Conservation (phyloP, 345 rosid species). For the Noccaea bulbosa region DNA sequence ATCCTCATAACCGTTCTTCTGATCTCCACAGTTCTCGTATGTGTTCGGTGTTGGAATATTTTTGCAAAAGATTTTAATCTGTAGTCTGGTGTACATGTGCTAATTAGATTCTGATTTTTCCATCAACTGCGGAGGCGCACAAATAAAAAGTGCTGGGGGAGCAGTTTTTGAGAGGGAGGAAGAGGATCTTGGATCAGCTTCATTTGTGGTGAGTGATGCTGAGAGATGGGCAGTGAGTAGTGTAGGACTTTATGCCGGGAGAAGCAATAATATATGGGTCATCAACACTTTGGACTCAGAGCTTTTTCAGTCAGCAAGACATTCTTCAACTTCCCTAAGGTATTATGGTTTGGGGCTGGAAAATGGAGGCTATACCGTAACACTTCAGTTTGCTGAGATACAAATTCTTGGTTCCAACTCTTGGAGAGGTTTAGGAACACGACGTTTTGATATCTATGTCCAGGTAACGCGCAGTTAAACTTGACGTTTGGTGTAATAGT, state of each 20-base stretch:
- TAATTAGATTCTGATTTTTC: slow-evolving; percentile 61
- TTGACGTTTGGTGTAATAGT: background rate
- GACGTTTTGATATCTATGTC: slow-evolving; percentile 55
- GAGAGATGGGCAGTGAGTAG: slow-evolving; percentile 62
- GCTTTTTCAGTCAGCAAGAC: slow-evolving; percentile 50
- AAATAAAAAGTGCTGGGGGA: slow-evolving; percentile 44
- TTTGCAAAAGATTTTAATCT: background rate
- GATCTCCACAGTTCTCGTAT: background rate
- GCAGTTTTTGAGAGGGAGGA: slow-evolving; percentile 56
- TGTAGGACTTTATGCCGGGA: slow-evolving; percentile 51
- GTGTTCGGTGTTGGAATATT: background rate
- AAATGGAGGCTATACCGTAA: slow-evolving; percentile 40
- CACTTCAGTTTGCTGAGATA: slow-evolving; percentile 40
- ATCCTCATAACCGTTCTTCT: background rate
- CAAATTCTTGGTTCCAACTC: slow-evolving; percentile 24
- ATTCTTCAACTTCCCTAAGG: slow-evolving; percentile 48
- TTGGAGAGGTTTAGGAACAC: slow-evolving; percentile 57
- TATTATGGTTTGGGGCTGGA: slow-evolving; percentile 48
- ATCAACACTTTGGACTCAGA: slow-evolving; percentile 45
- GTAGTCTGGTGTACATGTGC: background rate
- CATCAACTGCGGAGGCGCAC: slow-evolving; percentile 71
- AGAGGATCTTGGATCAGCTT: slow-evolving; percentile 62
- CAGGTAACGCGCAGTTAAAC: slow-evolving; percentile 41
- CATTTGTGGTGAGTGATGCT: slow-evolving; percentile 51
- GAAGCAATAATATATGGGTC: slow-evolving; percentile 41